Evolutionary conservation across 805 yeast species (phyloP), one percentile per base, ranked within the genome.

Genomic region (Tetrapisispora nanseiensis): DNA sequence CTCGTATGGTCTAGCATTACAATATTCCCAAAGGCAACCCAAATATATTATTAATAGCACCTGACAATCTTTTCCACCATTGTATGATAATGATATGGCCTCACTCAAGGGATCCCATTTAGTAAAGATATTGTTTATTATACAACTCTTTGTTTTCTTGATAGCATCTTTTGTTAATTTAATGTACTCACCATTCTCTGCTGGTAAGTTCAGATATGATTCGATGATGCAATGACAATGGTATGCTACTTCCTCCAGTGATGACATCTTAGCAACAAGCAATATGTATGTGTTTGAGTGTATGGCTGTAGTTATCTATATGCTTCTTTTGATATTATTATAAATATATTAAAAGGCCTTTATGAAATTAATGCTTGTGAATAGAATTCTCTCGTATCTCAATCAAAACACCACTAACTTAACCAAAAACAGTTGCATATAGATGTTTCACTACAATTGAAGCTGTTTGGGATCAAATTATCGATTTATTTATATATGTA

Each of bases 21-120:
- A 58, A 27, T 49, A 54, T 38, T 58, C 59, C 67, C 51, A 54
- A 42, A 62, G 66, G 19, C 75, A 39, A 1, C 92, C 80, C 40
- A 89, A 63, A 41, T 85, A 76, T 5, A 92, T 56, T 13, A 86
- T 67, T 42, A 92, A 70, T 82, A 90, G 78, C 26, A 89, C 97
- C 37, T 89, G 74, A 54, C 97, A 92, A 64, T 92, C 98, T 57
- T 92, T 92, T 1, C 98, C 98, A 10, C 98, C 98, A 58, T 92
- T 92, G 61, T 82, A 92, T 2, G 95, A 83, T 12, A 92, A 69
- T 0, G 97, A 82, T 3, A 84, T 63, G 44, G 82, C 79, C 11
- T 70, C 66, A 37, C 48, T 49, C 12, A 56, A 44, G 7, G 65
- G 63, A 34, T 54, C 48, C 61, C 64, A 58, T 20, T 51, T 49